phyloP scores from a whole-genome alignment of 75 land plant genomes.

The Sequoia sempervirens region DNA sequence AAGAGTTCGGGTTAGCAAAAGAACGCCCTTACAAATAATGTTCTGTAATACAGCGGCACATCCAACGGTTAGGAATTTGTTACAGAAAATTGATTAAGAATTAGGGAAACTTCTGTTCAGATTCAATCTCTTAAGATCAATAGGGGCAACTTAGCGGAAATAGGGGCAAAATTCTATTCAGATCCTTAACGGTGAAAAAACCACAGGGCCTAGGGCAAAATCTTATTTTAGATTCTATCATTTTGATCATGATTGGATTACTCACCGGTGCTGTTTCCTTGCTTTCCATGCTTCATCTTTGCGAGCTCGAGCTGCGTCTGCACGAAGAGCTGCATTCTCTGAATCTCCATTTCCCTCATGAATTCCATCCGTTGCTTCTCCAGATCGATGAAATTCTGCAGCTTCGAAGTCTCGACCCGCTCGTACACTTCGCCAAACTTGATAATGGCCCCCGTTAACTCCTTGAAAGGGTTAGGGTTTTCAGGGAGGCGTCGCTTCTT shows the following conservation, averaged over 20 bases:
- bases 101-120: neutral
- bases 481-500: conserved; percentile 16
- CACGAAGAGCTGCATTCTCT: conserved; percentile 72
- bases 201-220: neutral
- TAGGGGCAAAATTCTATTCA: neutral
- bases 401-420: conserved; percentile 54
- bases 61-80: neutral
- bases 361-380: conserved; percentile 83
- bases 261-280: conserved; percentile 26
- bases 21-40: neutral
- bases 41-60: neutral
- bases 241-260: neutral
- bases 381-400: conserved; percentile 60
- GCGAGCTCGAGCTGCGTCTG: conserved; percentile 77
- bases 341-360: conserved; percentile 67
- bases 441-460: conserved; percentile 48
- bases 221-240: neutral
- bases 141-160: neutral
- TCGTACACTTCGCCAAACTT: conserved; percentile 74
- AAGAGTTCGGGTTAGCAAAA: neutral
- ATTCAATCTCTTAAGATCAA: neutral
- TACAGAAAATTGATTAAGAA: neutral
- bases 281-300: conserved; percentile 40
- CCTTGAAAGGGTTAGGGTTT: conserved; percentile 19
- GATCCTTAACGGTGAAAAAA: neutral